Percentiles rank a stretch among this genome's conserved stretches.
phyloP scores from a whole-genome alignment of 1,284 basidiomycete species.

The Athelia sp. region DNA sequence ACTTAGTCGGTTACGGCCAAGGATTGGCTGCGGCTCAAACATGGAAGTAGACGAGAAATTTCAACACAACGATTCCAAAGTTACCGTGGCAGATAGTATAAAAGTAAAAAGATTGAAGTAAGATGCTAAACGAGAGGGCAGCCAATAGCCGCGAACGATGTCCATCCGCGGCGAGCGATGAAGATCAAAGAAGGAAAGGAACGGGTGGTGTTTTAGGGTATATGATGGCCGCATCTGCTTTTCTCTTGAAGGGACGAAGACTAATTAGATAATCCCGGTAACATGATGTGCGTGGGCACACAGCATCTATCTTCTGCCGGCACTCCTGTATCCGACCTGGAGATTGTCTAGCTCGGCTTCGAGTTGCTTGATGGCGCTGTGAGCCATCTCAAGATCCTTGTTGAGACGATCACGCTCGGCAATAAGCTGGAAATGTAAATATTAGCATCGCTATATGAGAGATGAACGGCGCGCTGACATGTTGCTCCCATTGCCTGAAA shows the following conservation, averaged over 20 bases:
- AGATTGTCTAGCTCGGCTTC: conserved; percentile 88
- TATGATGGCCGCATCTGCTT: not conserved
- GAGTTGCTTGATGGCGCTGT: conserved; percentile 87
- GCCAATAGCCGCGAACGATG: not conserved
- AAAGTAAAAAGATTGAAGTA: too few relatives aligned
- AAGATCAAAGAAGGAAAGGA: not conserved
- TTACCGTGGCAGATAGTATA: too few relatives aligned
- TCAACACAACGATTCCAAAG: too few relatives aligned
- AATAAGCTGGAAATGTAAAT: conserved; percentile 62
- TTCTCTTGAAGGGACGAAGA: not conserved
- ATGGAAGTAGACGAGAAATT: too few relatives aligned
- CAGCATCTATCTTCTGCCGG: conserved; percentile 56
- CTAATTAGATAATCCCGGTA: not conserved
- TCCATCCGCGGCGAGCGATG: not conserved
- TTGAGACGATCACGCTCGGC: conserved; percentile 95
- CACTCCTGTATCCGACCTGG: conserved; percentile 79
- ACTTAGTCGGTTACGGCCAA: too few relatives aligned
- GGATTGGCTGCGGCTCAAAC: too few relatives aligned
- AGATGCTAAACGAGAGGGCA: not conserved
- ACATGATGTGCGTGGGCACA: not conserved
- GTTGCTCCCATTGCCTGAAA: conserved; percentile 99
- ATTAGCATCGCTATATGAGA: conserved; percentile 13
- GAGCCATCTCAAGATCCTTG: conserved; percentile 92
- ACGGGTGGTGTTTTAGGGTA: conserved; percentile 1
- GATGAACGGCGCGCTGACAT: conserved; percentile 50